A percentile compares a stretch with the other conserved stretches of the same genome.
Conservation (phyloP, 805 yeast genomes). For the Jamesozyma jinghongensis region DNA sequence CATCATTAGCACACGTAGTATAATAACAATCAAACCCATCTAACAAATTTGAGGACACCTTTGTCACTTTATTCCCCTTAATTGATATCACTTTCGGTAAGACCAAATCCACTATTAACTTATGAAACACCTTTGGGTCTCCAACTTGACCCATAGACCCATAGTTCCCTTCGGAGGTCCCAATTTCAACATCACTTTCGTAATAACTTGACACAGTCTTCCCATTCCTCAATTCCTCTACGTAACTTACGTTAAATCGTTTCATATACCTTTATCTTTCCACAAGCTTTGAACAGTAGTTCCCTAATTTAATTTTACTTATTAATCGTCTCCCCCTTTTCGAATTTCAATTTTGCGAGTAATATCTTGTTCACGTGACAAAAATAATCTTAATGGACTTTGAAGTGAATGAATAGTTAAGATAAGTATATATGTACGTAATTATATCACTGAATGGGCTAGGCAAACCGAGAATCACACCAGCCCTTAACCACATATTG, state of each 20-base stretch:
- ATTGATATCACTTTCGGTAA: constrained; percentile 25
- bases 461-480: constrained; percentile 24
- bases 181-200: constrained; percentile 4
- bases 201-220: constrained; percentile 19
- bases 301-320: too few species aligned
- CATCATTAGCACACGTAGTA: constrained; percentile 15
- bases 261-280: constrained; percentile 7
- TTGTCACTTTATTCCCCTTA: constrained; percentile 29
- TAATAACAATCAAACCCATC: constrained; percentile 30
- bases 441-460: too few species aligned
- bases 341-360: too few species aligned
- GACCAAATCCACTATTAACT: constrained; percentile 24
- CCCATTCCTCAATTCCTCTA: constrained; percentile 21
- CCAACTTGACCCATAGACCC: constrained; percentile 14
- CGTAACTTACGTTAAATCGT: constrained; percentile 19
- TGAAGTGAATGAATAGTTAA: too few species aligned
- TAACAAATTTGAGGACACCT: constrained; percentile 22
- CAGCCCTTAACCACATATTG: constrained; percentile 31
- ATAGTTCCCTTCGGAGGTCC: constrained; percentile 11
- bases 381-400: not conserved
- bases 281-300: too few species aligned
- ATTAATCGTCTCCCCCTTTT: too few species aligned
- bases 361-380: not conserved
- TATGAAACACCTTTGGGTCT: constrained; percentile 13
- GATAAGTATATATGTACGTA: too few species aligned